Percentiles rank a stretch among this genome's conserved stretches.
These are phyloP conservation scores for Gossypium raimondii DNA, from an alignment of 345 rosid species.

Conservation along the genomic window DNA sequence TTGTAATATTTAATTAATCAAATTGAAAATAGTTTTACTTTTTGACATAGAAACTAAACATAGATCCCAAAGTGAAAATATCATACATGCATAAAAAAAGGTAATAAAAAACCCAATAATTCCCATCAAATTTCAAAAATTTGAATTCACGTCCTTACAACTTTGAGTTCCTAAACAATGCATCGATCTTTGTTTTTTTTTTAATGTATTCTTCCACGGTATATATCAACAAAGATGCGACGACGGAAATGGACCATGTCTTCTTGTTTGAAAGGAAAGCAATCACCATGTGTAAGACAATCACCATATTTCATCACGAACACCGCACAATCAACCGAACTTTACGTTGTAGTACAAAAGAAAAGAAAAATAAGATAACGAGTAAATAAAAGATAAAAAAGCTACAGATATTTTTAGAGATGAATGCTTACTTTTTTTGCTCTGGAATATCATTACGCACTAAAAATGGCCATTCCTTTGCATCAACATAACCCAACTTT, in stretches of 20 bases:
- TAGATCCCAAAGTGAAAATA: too few species aligned
- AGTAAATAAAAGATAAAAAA: too few species aligned
- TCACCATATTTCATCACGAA: conserved; percentile 13
- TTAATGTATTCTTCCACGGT: background rate
- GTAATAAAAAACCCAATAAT: too few species aligned
- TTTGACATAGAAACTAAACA: too few species aligned
- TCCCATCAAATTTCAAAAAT: background rate
- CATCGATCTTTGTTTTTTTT: background rate
- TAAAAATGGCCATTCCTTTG: background rate
- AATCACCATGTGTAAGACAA: background rate
- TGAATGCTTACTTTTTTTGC: background rate
- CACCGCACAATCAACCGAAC: background rate
- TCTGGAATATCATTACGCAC: background rate
- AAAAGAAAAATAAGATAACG: background rate
- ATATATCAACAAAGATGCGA: background rate
- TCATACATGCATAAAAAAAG: too few species aligned
- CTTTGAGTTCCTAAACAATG: background rate
- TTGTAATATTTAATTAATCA: too few species aligned
- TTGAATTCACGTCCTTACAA: too few species aligned
- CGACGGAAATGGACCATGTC: background rate
- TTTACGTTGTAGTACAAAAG: background rate
- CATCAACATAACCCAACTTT: background rate
- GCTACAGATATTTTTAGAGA: too few species aligned
- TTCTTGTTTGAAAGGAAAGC: background rate
- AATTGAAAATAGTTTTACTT: too few species aligned